Evolutionary conservation across 2,329 filamentous ascomycete species (phyloP), one percentile per base, ranked within the genome.

Genomic region (Knufia petricola): DNA sequence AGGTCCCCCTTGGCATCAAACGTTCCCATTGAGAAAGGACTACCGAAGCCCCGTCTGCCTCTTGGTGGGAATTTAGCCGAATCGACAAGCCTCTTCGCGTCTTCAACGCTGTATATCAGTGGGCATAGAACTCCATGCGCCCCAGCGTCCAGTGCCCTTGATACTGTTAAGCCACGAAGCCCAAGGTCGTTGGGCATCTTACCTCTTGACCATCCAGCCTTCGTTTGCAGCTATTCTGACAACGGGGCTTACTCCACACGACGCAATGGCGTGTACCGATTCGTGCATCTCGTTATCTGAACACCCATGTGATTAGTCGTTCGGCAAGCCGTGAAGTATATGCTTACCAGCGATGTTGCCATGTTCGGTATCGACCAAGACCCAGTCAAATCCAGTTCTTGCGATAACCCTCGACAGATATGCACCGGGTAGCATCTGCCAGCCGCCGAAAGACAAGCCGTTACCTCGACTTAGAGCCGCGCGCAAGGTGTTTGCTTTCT

Each of bases 121-220:
- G 74, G 76, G 3, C 77, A 75, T 23, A 79, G 64, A 30, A 81
- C 70, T 26, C 76, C 77, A 58, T 81, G 77, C 6, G 77, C 77
- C 31, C 77, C 77, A 38, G 75, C 65, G 55, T 81, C 78, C 31
- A 81, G 68, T 9, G 77, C 77, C 44, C 77, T 66, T 13, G 4
- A n/a, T n/a, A 6, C 13, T 17, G 32, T 36, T n/a, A 36, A n/a
- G 15, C 15, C 10, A 17, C 13, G 32, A 4, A n/a, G 32, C 10
- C 6, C 15, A n/a, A 36, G 15, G 32, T 36, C 6, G 15, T 4
- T 4, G 4, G 7, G 10, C 6, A 4, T 8, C 6, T 17, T 36
- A 36, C 32, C 32, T 13, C 60, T 81, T 80, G 50, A 80, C 75
- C 75, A 79, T 78, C 76, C 75, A 79, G 41, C 72, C 68, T 63